These are phyloP conservation scores for Thymus quinquecostatus DNA, from an alignment of 257 asterid species.

Conservation along the genomic window DNA sequence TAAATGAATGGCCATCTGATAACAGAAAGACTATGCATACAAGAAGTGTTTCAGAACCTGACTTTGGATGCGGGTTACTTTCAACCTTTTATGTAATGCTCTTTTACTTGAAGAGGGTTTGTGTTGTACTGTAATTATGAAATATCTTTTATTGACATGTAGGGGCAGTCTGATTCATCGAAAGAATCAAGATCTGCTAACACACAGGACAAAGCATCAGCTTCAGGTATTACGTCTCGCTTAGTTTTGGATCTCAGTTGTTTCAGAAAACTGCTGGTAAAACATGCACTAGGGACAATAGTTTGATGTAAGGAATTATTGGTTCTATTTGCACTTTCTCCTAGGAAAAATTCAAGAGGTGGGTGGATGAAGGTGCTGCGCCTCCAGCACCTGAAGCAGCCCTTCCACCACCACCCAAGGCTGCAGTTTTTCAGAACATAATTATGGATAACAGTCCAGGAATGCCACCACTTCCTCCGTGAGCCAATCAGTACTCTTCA, in stretches of 20 bases:
- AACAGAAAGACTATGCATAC: conserved; percentile 14
- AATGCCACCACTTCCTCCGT: conserved; percentile 94
- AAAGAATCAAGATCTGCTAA: no score
- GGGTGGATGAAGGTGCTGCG: conserved; percentile 96
- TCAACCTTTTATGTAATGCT: no score
- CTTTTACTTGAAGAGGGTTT: no score
- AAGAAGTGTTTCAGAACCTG: no score
- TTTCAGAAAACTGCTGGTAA: conserved; percentile 60
- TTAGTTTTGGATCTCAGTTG: conserved; percentile 59
- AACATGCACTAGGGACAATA: background rate
- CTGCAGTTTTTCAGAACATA: conserved; percentile 79
- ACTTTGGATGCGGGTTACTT: no score
- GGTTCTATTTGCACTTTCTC: conserved; percentile 17
- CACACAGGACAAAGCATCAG: no score
- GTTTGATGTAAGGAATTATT: background rate
- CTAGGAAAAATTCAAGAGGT: conserved; percentile 93
- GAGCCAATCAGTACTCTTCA: conserved; percentile 82
- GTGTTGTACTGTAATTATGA: background rate
- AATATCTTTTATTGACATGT: no score
- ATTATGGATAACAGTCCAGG: conserved; percentile 62
- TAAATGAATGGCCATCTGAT: conserved; percentile 49
- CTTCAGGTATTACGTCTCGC: conserved; percentile 44
- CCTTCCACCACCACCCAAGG: conserved; percentile 80
- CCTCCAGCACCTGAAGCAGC: conserved; percentile 71
- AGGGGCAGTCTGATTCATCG: no score